Percentiles rank a stretch among this genome's conserved stretches.
Evolutionary conservation across 2,329 filamentous ascomycete species (phyloP).

Genomic region (Trichoderma hamatum): DNA sequence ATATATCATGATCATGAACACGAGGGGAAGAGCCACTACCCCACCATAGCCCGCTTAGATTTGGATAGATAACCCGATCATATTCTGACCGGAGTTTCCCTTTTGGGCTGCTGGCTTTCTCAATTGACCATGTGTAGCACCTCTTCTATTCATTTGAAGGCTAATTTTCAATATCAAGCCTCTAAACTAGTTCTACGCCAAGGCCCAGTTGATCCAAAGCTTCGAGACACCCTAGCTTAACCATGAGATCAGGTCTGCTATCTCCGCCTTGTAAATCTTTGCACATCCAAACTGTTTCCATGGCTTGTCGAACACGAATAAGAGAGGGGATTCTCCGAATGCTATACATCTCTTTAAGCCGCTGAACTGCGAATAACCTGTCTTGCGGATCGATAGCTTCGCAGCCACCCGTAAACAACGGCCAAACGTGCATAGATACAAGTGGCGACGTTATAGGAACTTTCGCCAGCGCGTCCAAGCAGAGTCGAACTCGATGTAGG

Average conservation of each 20-base stretch:
- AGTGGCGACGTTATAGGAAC: background rate
- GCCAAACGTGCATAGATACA: conserved; percentile 5
- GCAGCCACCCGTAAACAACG: background rate
- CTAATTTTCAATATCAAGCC: background rate
- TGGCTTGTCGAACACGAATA: conserved; percentile 1
- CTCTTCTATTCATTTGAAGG: background rate
- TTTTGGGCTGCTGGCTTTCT: background rate
- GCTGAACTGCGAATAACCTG: background rate
- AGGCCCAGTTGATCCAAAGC: background rate
- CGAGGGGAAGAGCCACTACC: background rate
- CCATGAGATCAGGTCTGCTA: background rate
- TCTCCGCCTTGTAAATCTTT: background rate
- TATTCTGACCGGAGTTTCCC: background rate
- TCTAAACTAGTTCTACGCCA: background rate
- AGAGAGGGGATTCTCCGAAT: background rate
- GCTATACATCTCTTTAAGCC: background rate
- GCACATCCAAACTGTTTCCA: background rate
- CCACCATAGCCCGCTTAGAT: background rate
- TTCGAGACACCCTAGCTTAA: conserved; percentile 1
- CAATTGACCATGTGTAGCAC: background rate
- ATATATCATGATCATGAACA: background rate
- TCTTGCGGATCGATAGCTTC: conserved; percentile 6
- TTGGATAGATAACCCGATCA: too few species aligned
- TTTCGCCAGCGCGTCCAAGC: background rate
- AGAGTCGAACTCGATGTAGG: background rate